Evolutionary conservation across 1,284 basidiomycete species (phyloP).

Genomic region (Fomitopsis betulina): DNA sequence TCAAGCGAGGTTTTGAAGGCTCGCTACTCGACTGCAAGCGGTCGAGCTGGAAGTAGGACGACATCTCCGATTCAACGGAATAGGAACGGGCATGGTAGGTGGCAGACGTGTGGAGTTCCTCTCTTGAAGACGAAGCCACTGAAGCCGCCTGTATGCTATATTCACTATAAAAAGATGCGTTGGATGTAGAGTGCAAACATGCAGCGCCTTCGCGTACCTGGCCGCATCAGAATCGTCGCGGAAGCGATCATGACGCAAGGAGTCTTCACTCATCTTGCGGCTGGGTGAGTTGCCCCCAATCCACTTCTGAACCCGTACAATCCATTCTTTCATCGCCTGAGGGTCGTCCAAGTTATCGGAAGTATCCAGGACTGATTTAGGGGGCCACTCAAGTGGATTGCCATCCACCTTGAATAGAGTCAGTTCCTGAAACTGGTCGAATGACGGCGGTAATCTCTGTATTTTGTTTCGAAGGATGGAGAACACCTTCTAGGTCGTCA

Average conservation of each 20-base stretch:
- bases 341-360: constrained; percentile 40
- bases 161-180: constrained; percentile 10
- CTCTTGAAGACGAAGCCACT: neutral
- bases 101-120: constrained; percentile 8
- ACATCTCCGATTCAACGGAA: constrained; percentile 58
- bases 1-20: constrained; percentile 14
- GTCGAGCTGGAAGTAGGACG: constrained; percentile 41
- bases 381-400: constrained; percentile 93
- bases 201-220: constrained; percentile 6
- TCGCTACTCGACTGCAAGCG: constrained; percentile 11
- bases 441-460: constrained; percentile 73
- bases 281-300: constrained; percentile 48
- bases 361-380: constrained; percentile 46
- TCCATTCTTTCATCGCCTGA: constrained; percentile 65
- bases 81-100: constrained; percentile 49
- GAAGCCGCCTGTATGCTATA: constrained; percentile 5
- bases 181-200: neutral
- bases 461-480: constrained; percentile 87
- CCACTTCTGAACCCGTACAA: constrained; percentile 71
- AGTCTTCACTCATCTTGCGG: constrained; percentile 29
- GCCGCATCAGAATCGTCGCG: constrained; percentile 5
- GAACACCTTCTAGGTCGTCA: constrained; percentile 56
- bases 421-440: constrained; percentile 70
- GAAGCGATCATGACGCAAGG: constrained; percentile 12
- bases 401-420: constrained; percentile 85